phyloP scores from a whole-genome alignment of 1,284 basidiomycete species.

The Boletellus deceptivus region DNA sequence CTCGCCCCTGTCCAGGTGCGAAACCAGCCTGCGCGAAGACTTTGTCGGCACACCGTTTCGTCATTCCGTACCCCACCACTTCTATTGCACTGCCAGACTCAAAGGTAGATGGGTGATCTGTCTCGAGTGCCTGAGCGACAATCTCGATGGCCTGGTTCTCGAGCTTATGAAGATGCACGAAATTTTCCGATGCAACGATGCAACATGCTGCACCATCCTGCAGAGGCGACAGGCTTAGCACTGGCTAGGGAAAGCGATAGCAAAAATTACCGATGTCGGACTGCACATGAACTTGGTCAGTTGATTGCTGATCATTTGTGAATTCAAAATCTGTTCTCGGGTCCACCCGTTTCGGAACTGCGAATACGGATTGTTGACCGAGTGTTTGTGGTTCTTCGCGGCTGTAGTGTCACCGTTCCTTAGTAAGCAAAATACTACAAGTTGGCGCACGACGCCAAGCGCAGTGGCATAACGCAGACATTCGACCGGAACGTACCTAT shows the following conservation, averaged over 20 bases:
- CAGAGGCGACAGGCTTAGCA: background rate
- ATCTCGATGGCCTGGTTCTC: conserved; percentile 88
- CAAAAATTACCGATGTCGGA: conserved; percentile 60
- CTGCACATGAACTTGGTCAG: conserved; percentile 86
- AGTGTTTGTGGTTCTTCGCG: conserved; percentile 83
- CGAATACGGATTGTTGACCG: conserved; percentile 80
- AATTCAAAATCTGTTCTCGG: conserved; percentile 67
- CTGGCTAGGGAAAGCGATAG: background rate
- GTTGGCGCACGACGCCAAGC: background rate
- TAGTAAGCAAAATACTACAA: background rate
- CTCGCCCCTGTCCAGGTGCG: conserved; percentile 56
- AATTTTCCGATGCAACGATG: conserved; percentile 77
- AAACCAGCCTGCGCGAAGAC: conserved; percentile 74
- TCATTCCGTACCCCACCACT: conserved; percentile 74
- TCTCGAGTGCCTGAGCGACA: conserved; percentile 60
- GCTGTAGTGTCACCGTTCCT: conserved; percentile 38
- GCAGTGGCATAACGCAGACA: background rate
- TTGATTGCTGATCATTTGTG: conserved; percentile 62
- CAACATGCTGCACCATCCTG: conserved; percentile 72
- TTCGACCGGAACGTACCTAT: conserved; percentile 51
- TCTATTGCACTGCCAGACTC: conserved; percentile 69
- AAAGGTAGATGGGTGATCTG: conserved; percentile 63
- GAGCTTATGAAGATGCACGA: conserved; percentile 72
- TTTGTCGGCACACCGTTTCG: conserved; percentile 65
- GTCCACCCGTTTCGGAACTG: conserved; percentile 80